Evolutionary conservation across 768 basidiomycete genomes (phyloP), one percentile per base, ranked within the genome.

Genomic region (Obba rivulosa): DNA sequence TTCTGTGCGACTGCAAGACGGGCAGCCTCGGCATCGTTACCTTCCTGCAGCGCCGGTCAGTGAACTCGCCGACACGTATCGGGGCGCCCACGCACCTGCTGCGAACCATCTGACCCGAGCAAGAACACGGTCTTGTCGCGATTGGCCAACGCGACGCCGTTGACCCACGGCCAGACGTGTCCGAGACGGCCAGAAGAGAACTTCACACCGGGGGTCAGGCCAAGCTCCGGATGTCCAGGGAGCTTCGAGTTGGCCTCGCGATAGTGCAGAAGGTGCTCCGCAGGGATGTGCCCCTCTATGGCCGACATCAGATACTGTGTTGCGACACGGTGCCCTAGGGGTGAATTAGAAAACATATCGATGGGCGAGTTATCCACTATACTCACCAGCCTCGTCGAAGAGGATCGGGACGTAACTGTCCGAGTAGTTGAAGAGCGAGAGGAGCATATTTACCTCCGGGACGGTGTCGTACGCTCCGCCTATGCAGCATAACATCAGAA

Each of bases 171-270:
- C 90, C 90, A 93, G 77, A 92, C 81, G 66, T 93, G 91, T 1
- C 91, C 91, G 17, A 93, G 78, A 62, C 91, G 85, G n/a, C 91
- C 91, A 1, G 90, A 92, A 2, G 90, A 92, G 69, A 93, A 93
- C 67, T 91, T 90, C 68, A 93, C 80, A 23, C 91, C 91, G n/a
- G 91, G 91, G 0, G 91, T 92, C 50, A 92, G 73, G 20, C 91
- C 91, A 7, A 92, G 74, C 67, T 92, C 91, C 13, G 91, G 91
- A 60, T 93, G 91, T 13, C 90, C 91, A 2, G 91, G 91, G 28
- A 93, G 83, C 59, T 86, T 85, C 28, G 88, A 85, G 66, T 91
- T 77, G 49, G 91, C 91, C 60, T 81, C 85, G 43, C 91, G 86
- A 66, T 93, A 93, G 62, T 85, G 84, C 3, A 93, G 68, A 41